Evolutionary conservation across 1,284 basidiomycete species (phyloP).

Genomic region (Cutaneotrichosporon mucoides): DNA sequence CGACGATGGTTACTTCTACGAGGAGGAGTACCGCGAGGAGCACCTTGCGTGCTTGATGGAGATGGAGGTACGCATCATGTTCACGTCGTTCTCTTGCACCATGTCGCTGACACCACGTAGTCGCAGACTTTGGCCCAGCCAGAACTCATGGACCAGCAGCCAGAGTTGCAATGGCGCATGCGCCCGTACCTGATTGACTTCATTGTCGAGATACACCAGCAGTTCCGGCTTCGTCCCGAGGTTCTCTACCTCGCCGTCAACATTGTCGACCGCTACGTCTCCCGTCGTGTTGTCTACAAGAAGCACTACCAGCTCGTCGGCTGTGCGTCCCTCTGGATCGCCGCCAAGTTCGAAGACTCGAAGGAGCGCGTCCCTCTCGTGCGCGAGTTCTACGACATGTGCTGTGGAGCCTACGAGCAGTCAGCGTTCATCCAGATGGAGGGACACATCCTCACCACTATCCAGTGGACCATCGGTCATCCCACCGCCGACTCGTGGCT

Average conservation of each 20-base stretch:
- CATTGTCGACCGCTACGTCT: constrained; percentile 98
- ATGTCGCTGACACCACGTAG: constrained; percentile 51
- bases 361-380: constrained; percentile 97
- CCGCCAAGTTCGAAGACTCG: constrained; percentile 98
- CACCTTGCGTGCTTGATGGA: constrained; percentile 89
- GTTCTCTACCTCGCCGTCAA: constrained; percentile 97
- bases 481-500: constrained; percentile 98
- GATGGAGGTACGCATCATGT: constrained; percentile 79
- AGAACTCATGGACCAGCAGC: constrained; percentile 97
- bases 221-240: constrained; percentile 92
- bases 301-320: constrained; percentile 99
- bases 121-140: constrained; percentile 78
- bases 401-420: constrained; percentile 91
- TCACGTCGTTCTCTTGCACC: background rate
- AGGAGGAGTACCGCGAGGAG: constrained; percentile 94
- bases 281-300: constrained; percentile 95
- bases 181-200: constrained; percentile 99
- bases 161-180: constrained; percentile 96
- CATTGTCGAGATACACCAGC: constrained; percentile 96
- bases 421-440: constrained; percentile 95
- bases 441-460: constrained; percentile 90
- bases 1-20: constrained; percentile 54
- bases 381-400: constrained; percentile 88
- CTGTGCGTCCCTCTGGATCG: constrained; percentile 97
- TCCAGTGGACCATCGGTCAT: constrained; percentile 95